phyloP scores from a whole-genome alignment of 116 monocot genomes.

The Trichopus zeylanicus region DNA sequence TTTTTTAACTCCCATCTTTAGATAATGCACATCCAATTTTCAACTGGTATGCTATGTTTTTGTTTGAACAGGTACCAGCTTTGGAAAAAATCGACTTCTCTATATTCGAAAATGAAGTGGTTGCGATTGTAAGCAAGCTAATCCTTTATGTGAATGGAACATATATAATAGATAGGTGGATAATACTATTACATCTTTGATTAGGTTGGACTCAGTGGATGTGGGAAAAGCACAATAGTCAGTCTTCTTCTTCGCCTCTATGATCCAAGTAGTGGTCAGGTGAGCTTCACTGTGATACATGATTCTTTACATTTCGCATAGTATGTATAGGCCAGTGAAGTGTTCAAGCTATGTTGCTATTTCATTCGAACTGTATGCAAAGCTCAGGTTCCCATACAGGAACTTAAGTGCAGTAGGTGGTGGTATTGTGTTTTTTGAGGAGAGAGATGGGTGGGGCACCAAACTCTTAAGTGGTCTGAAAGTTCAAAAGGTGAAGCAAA shows the following conservation, averaged over 20 bases:
- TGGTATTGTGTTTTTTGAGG: too few species aligned
- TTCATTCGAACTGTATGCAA: too few species aligned
- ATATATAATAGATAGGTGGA: background rate
- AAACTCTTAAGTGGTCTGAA: too few species aligned
- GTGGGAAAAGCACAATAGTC: slow-evolving; percentile 91
- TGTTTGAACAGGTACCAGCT: slow-evolving; percentile 46
- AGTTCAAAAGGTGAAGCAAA: too few species aligned
- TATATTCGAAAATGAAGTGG: slow-evolving; percentile 63
- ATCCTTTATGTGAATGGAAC: background rate
- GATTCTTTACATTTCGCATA: background rate
- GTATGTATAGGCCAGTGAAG: background rate
- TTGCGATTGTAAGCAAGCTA: slow-evolving; percentile 78
- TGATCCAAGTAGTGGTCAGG: slow-evolving; percentile 81
- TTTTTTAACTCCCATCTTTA: too few species aligned
- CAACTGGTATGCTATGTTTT: background rate
- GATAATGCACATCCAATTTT: background rate
- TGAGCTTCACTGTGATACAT: slow-evolving; percentile 23
- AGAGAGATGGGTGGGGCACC: too few species aligned
- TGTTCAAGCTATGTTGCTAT: background rate
- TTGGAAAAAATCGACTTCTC: slow-evolving; percentile 47
- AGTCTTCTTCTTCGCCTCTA: slow-evolving; percentile 86
- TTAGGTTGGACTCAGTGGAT: slow-evolving; percentile 96
- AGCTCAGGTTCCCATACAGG: too few species aligned
- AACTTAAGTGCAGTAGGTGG: too few species aligned
- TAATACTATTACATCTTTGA: slow-evolving; percentile 1